A percentile compares a stretch with the other conserved stretches of the same genome.
Evolutionary conservation across 2,329 filamentous ascomycete species (phyloP).

Genomic region (Domatiomyces globalis): DNA sequence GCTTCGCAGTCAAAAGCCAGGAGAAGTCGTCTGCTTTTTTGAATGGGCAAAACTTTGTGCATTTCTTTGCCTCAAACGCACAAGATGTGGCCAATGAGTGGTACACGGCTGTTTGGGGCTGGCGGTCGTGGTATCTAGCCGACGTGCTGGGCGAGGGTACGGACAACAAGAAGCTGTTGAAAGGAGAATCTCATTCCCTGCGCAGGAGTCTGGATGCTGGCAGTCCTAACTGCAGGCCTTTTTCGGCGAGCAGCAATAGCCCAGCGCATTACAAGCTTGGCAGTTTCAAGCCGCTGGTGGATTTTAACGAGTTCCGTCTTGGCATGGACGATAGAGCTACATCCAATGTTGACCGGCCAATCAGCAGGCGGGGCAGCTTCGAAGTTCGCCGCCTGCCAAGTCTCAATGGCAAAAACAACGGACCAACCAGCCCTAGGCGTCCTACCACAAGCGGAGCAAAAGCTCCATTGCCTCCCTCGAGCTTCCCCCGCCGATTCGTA

Average conservation of each 20-base stretch:
- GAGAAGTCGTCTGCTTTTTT: conserved; percentile 75
- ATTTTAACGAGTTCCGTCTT: conserved; percentile 28
- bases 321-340: too few relatives aligned
- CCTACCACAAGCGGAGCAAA: background rate
- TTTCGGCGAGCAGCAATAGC: conserved; percentile 47
- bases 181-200: background rate
- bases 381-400: conserved; percentile 5
- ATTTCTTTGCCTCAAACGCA: conserved; percentile 80
- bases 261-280: too few relatives aligned
- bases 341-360: too few relatives aligned
- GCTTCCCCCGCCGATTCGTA: conserved; percentile 5
- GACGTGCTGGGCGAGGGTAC: conserved; percentile 50
- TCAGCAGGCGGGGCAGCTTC: too few relatives aligned
- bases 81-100: conserved; percentile 51
- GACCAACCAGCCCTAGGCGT: conserved; percentile 4
- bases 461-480: conserved; percentile 3
- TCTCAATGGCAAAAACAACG: too few relatives aligned
- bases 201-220: too few relatives aligned
- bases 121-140: conserved; percentile 86
- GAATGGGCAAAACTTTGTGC: conserved; percentile 71
- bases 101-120: conserved; percentile 56
- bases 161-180: conserved; percentile 15
- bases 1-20: conserved; percentile 83
- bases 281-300: conserved; percentile 54
- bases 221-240: conserved; percentile 22